These are phyloP conservation scores for Persicaria maculosa DNA, from an alignment of 148 eudicot species.

Conservation along the genomic window DNA sequence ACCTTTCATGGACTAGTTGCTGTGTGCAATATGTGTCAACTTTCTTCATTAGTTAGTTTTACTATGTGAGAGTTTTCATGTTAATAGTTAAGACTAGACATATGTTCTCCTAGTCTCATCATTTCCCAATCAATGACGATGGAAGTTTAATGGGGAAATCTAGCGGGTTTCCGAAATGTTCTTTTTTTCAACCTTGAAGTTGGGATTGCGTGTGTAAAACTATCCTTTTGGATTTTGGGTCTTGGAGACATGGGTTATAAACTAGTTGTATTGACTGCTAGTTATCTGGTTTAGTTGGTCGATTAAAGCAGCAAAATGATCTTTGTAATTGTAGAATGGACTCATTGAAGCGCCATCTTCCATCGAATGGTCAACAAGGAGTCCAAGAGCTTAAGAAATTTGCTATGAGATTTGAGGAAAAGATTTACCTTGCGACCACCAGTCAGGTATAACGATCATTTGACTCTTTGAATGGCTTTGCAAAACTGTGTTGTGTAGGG, in stretches of 20 bases:
- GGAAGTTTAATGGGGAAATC: too few species aligned
- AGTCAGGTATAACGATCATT: conserved; percentile 51
- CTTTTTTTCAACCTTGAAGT: too few species aligned
- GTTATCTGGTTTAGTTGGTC: background rate
- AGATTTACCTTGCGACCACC: conserved; percentile 63
- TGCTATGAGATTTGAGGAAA: conserved; percentile 84
- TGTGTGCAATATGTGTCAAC: too few species aligned
- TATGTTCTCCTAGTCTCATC: too few species aligned
- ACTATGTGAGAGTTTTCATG: too few species aligned
- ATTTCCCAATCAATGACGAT: too few species aligned
- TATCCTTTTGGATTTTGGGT: background rate
- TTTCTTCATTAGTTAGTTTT: too few species aligned
- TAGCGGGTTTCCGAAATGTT: too few species aligned
- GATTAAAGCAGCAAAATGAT: background rate
- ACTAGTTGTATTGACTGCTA: background rate
- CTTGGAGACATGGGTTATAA: background rate
- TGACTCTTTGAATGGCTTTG: background rate
- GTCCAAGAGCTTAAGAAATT: conserved; percentile 63
- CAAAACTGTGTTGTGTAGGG: background rate
- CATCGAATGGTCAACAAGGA: conserved; percentile 71
- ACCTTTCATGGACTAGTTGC: too few species aligned
- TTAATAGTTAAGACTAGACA: too few species aligned
- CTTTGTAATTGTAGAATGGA: conserved; percentile 44
- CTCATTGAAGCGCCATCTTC: conserved; percentile 73
- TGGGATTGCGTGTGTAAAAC: too few species aligned